A percentile compares a stretch with the other conserved stretches of the same genome.
Evolutionary conservation across 345 rosid genomes (phyloP).

Genomic region (Euclidium syriacum): DNA sequence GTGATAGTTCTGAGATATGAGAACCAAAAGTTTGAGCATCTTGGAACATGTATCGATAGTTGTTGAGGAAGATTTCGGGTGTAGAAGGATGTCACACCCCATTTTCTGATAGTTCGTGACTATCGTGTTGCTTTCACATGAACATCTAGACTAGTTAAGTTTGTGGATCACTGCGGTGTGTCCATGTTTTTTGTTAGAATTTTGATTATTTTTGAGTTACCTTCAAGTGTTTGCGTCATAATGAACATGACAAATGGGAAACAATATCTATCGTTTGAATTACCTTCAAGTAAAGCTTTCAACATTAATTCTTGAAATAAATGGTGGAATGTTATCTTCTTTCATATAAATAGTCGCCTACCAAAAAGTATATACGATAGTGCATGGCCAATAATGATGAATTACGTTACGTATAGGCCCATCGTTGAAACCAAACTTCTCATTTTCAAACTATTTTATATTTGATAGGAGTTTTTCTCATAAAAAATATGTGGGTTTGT

Average conservation of each 20-base stretch:
- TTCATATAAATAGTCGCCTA: conserved; percentile 20
- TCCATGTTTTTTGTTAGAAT: too few species aligned
- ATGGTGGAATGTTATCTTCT: conserved; percentile 28
- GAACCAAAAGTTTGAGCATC: too few species aligned
- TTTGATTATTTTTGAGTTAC: too few species aligned
- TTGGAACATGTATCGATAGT: too few species aligned
- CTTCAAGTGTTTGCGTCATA: too few species aligned
- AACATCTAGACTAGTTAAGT: too few species aligned
- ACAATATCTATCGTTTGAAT: conserved; percentile 18
- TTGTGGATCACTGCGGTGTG: too few species aligned
- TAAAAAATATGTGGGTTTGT: not conserved
- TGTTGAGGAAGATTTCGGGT: too few species aligned
- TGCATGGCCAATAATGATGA: conserved; percentile 21
- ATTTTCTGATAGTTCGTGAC: too few species aligned
- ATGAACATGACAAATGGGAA: conserved; percentile 15
- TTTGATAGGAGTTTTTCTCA: not conserved
- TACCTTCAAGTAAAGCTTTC: conserved; percentile 25
- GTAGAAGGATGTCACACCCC: too few species aligned
- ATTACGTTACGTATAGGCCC: conserved; percentile 2
- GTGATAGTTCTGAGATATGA: too few species aligned
- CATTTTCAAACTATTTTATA: not conserved
- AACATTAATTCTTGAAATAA: conserved; percentile 20
- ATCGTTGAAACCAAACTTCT: conserved; percentile 9
- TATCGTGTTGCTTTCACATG: too few species aligned
- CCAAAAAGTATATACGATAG: conserved; percentile 23